These are phyloP conservation scores for Biancaea sappan DNA, from an alignment of 306 rosid genomes.

Conservation along the genomic window DNA sequence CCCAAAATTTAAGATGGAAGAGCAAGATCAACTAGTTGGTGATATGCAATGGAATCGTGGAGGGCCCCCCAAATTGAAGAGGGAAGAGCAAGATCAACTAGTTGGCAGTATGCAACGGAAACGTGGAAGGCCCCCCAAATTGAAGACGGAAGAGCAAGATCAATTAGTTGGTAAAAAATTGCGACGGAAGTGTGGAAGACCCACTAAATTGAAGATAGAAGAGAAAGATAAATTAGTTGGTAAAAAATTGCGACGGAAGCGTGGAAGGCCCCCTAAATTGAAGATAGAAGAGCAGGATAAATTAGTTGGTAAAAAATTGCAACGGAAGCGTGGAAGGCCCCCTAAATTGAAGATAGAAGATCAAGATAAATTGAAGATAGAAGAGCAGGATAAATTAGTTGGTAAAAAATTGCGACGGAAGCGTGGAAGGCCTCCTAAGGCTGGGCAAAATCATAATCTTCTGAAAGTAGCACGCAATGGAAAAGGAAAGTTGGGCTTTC, in stretches of 20 bases:
- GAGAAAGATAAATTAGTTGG: not conserved
- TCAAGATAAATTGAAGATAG: not conserved
- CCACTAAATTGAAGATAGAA: not conserved
- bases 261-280: not conserved
- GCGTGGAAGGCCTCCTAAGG: conserved; percentile 22
- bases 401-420: not conserved
- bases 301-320: not conserved
- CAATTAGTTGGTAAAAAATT: not conserved
- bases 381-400: not conserved
- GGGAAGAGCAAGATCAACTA: not conserved
- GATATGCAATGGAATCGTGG: not conserved
- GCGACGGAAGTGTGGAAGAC: not conserved
- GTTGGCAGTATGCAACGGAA: too few relatives aligned
- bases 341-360: not conserved
- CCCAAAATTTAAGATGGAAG: too few relatives aligned
- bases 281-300: not conserved
- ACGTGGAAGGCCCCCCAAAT: not conserved
- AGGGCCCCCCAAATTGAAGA: not conserved
- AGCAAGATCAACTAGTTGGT: too few relatives aligned
- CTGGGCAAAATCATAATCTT: not conserved
- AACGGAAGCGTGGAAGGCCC: not conserved
- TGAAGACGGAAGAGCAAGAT: not conserved
- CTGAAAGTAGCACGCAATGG: not conserved
- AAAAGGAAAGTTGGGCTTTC: conserved; percentile 6
- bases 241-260: not conserved